A percentile compares a stretch with the other conserved stretches of the same genome.
Evolutionary conservation across 192 early-diverging fungal species (phyloP).

Genomic region (Gryganskiella cystojenkinii): DNA sequence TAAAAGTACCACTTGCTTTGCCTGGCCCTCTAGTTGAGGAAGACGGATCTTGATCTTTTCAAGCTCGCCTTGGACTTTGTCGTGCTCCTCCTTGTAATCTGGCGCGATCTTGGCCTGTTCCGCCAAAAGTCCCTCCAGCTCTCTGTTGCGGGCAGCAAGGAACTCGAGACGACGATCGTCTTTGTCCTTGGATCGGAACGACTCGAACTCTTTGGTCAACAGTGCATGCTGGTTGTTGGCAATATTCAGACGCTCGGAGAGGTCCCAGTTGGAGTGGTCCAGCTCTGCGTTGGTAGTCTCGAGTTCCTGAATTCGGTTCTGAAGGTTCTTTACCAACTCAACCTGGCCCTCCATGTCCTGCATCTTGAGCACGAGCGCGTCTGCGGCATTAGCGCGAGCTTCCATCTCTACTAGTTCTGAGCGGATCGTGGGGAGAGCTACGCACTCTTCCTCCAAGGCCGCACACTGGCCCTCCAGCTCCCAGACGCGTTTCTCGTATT

Average conservation of each 20-base stretch:
- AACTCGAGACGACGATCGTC: constrained; percentile 21
- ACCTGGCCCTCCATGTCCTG: constrained; percentile 17
- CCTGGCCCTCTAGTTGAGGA: constrained; percentile 23
- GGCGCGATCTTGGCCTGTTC: constrained; percentile 15
- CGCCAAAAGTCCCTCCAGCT: constrained; percentile 8
- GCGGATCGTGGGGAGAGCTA: background rate
- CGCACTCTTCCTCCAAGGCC: constrained; percentile 10
- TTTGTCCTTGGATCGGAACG: constrained; percentile 23
- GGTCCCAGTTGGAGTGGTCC: constrained; percentile 27
- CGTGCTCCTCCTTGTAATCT: constrained; percentile 19
- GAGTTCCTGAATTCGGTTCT: constrained; percentile 20
- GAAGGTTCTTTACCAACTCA: constrained; percentile 10
- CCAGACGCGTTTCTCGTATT: constrained; percentile 29
- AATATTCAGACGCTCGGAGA: constrained; percentile 24
- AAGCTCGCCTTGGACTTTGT: constrained; percentile 1
- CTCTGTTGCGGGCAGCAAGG: constrained; percentile 5
- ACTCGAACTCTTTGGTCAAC: constrained; percentile 17
- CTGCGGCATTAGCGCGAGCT: constrained; percentile 1
- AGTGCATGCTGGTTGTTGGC: constrained; percentile 25
- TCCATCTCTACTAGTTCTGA: constrained; percentile 12
- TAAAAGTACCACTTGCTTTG: constrained; percentile 21
- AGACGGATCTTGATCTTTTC: constrained; percentile 26
- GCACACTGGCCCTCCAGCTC: constrained; percentile 23
- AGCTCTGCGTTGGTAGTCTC: constrained; percentile 28
- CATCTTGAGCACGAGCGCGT: constrained; percentile 4